Base-by-base conservation (phyloP, 352 stramenopile species). In the Pythium pyrilobum region DNA sequence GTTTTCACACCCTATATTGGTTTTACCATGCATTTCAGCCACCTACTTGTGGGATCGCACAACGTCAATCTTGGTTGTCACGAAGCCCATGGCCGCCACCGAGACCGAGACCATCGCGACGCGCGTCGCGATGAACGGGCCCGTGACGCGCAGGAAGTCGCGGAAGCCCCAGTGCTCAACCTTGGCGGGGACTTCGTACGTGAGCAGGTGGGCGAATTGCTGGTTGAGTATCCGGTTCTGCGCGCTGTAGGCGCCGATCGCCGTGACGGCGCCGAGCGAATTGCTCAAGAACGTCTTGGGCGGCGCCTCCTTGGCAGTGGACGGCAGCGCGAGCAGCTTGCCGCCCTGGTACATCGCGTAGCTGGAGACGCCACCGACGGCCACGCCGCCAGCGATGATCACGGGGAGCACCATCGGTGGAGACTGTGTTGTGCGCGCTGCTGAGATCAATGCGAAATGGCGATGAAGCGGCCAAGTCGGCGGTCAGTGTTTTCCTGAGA, bases 261-360 rank as follows among this genome's bases (percentile, higher is more conserved):
- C 79, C 0, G 56, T 52, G 24, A 71, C 38, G 4, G 49, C 58
- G 15, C 80, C 75, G 5, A 40, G 56, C 5, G 68, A 45, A 43
- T 77, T 61, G 23, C 66, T 67, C 12, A 79, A 59, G 10, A 66
- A 66, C 21, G 57, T 79, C 42, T 77, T 83, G 33, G 65, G 33
- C 11, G 77, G 80, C n/a, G 64, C 55, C 15, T 77, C 42, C 3
- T 46, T 61, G 15, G 41, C 39, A 18, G 38, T 52, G 1, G 70
- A 24, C 0, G 72, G 75, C 32, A 86, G 59, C 6, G 74, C 80
- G 25, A 87, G 45, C 25, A 50, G 36, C 37, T 71, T 71, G n/a
- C 80, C 80, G 20, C 58, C 33, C 42, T 86, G 75, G 63, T 85
- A 90, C 77, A 87, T 88, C 37, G 66, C 57, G 59, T 90, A 90